Percentiles rank a stretch among this genome's conserved stretches.
Evolutionary conservation across 2,329 filamentous ascomycete species (phyloP).

Genomic region (Diaporthe velutina): DNA sequence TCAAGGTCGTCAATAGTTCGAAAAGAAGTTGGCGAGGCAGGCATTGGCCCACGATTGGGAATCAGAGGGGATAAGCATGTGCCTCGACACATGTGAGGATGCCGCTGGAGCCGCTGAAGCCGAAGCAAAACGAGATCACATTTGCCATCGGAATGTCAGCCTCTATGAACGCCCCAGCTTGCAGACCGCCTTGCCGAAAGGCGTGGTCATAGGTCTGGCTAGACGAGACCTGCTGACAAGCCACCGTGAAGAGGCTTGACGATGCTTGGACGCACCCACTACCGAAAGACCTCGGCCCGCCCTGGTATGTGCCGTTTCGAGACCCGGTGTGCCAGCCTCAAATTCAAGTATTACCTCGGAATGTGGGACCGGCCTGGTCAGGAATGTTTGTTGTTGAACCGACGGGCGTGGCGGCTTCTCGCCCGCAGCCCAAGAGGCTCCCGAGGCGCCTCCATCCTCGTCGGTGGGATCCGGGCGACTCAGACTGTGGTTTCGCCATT

Average conservation of each 20-base stretch:
- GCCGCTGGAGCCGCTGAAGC: neutral
- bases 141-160: neutral
- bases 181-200: conserved; percentile 16
- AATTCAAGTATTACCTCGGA: conserved; percentile 1
- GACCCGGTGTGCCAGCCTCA: conserved; percentile 4
- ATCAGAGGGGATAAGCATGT: neutral
- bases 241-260: conserved; percentile 17
- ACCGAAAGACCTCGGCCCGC: neutral
- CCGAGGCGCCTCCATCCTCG: neutral
- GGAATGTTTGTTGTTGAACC: neutral
- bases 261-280: conserved; percentile 3
- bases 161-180: conserved; percentile 10
- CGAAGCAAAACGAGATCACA: neutral
- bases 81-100: neutral
- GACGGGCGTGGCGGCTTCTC: conserved; percentile 3
- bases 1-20: neutral
- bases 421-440: neutral
- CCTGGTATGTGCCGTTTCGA: neutral
- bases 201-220: conserved; percentile 10
- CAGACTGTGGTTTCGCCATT: neutral
- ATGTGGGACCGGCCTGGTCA: conserved; percentile 4
- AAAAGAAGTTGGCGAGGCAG: neutral
- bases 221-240: conserved; percentile 5
- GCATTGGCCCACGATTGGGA: neutral
- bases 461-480: conserved; percentile 23